Percentiles rank a stretch among this genome's conserved stretches.
Evolutionary conservation across 257 asterid species (phyloP).

Genomic region (Osmanthus fragrans): DNA sequence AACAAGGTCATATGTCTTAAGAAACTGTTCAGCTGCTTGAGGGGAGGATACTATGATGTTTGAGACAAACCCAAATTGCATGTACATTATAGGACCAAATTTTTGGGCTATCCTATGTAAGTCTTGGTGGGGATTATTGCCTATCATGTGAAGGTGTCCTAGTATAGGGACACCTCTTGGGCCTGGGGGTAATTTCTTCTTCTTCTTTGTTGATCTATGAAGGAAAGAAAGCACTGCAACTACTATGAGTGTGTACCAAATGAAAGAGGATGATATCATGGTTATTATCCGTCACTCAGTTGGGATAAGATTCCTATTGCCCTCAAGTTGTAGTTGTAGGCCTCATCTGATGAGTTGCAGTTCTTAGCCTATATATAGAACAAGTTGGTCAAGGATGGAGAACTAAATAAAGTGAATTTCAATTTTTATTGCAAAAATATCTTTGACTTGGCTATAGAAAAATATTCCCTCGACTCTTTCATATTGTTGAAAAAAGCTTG

Average conservation of each 20-base stretch:
- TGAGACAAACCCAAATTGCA: constrained; percentile 41
- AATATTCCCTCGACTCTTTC: no score
- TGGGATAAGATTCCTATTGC: background rate
- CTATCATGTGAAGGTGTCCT: constrained; percentile 56
- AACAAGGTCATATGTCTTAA: constrained; percentile 45
- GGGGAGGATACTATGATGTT: constrained; percentile 49
- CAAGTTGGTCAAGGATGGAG: background rate
- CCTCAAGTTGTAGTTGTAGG: background rate
- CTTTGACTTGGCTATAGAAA: no score
- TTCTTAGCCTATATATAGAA: background rate
- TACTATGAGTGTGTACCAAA: constrained; percentile 20
- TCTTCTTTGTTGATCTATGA: constrained; percentile 2
- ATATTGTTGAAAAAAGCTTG: no score
- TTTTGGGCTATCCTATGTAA: constrained; percentile 32
- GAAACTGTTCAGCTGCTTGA: constrained; percentile 49
- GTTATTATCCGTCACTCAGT: background rate
- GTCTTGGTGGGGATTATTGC: constrained; percentile 54
- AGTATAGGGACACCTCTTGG: constrained; percentile 53
- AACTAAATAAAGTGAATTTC: background rate
- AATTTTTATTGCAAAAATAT: no score
- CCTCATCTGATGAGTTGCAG: no score
- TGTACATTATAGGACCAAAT: constrained; percentile 53
- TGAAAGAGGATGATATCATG: background rate
- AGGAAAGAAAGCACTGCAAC: constrained; percentile 8
- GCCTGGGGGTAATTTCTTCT: constrained; percentile 43